Base-by-base conservation (phyloP, 495 filamentous ascomycete species). In the Neurospora intermedia region DNA sequence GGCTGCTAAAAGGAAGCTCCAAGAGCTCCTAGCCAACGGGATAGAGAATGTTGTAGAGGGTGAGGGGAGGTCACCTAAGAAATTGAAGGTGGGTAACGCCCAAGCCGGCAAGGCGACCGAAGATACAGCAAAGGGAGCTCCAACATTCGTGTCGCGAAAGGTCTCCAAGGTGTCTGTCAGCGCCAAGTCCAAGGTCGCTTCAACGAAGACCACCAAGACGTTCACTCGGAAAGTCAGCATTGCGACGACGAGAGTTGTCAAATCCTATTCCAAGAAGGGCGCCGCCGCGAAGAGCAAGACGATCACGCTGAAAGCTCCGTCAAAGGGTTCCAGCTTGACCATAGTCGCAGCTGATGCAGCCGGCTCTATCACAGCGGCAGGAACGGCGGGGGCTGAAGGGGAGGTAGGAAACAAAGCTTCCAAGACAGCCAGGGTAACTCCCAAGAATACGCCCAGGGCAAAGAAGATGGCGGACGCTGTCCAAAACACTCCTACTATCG, bases 131-230 rank as follows among this genome's bases (percentile, higher is more conserved):
- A 80, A 78, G 75, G 78, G 76, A 20, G 80, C 78, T 6, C 74
- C 77, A 5, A 76, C 78, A 5, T 78, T 76, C 59, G 77, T 82
- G 72, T 83, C 83, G 77, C 77, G 78, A 59, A 79, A 77, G 70
- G 78, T 81, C 43, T 81, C 82, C 41, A 81, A 72, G 40, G 80
- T 83, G 18, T 84, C 83, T 16, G 76, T 82, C 13, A 81, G 75
- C 41, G 74, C 80, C 10, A 83, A 82, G 69, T 71, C 70, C 40
- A 48, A 71, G 45, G 23, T 27, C 7, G 18, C 41, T 13, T 71
- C 72, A 31, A 74, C 77, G 15, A 77, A 80, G 71, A 43, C 75
- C 13, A 71, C 69, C 40, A 74, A 70, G 48, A 40, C 39, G 10
- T 43, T 42, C 2, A 69, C 72, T 31, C 43, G 41, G n/a, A 70